These are phyloP conservation scores for Zasmidium angulare DNA, from an alignment of 2,329 filamentous ascomycete species.

Conservation along the genomic window DNA sequence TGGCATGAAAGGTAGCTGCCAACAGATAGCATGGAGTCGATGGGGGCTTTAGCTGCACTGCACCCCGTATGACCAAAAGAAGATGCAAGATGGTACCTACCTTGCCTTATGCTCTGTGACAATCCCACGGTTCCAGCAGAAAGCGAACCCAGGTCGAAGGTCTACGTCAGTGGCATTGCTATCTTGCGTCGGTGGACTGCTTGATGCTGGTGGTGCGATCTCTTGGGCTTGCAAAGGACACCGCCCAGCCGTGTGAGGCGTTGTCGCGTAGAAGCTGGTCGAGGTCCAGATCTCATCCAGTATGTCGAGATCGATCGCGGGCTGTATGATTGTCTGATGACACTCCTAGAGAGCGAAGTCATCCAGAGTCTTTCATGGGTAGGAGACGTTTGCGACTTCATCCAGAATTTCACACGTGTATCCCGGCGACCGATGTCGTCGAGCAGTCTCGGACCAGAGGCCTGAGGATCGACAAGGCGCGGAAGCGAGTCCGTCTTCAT, in stretches of 20 bases:
- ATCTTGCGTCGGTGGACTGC: background rate
- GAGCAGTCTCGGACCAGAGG: background rate
- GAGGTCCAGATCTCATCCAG: background rate
- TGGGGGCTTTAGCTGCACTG: too few species aligned
- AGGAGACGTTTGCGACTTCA: background rate
- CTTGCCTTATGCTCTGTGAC: too few species aligned
- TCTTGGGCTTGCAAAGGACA: background rate
- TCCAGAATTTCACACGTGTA: too few species aligned
- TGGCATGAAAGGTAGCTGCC: too few species aligned
- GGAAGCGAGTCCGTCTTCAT: background rate
- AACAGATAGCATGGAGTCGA: too few species aligned
- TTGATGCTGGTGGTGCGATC: background rate
- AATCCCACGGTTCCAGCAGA: too few species aligned
- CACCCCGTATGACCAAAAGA: too few species aligned
- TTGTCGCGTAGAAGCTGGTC: background rate
- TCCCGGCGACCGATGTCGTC: background rate
- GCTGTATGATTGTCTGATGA: too few species aligned
- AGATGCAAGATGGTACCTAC: too few species aligned
- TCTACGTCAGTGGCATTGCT: background rate
- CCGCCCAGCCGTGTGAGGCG: background rate
- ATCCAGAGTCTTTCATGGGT: background rate
- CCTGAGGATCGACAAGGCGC: background rate
- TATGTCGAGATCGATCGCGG: background rate
- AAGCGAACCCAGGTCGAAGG: too few species aligned
- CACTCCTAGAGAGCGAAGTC: background rate